These are phyloP conservation scores for Phialemonium atrogriseum DNA, from an alignment of 2,329 filamentous ascomycete genomes.

Conservation along the genomic window DNA sequence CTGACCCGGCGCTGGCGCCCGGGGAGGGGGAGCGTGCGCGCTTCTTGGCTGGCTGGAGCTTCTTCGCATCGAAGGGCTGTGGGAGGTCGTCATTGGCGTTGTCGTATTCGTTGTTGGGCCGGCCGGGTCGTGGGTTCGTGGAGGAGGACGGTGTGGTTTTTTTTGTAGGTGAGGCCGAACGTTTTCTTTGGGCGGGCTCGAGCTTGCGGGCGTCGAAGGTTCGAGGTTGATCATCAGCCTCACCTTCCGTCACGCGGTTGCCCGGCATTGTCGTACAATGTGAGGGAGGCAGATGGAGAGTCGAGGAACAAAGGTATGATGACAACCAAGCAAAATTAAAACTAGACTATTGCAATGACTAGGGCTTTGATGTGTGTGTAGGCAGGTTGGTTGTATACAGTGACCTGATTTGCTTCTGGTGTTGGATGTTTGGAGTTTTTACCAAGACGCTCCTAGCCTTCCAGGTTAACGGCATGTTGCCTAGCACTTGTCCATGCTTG, in stretches of 20 bases:
- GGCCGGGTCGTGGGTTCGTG: conserved; percentile 3
- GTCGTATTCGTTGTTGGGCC: conserved; percentile 12
- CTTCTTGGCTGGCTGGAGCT: conserved; percentile 50
- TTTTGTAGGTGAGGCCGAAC: too few relatives aligned
- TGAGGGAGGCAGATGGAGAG: conserved; percentile 5
- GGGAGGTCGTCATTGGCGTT: conserved; percentile 37
- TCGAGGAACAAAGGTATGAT: not conserved
- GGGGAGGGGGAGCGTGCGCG: conserved; percentile 46
- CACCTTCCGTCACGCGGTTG: conserved; percentile 6
- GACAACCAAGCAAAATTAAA: too few relatives aligned
- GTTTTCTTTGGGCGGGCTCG: conserved; percentile 46
- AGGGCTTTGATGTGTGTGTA: too few relatives aligned
- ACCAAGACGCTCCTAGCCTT: too few relatives aligned
- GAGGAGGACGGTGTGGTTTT: not conserved
- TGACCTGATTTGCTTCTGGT: too few relatives aligned
- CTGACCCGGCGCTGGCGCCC: conserved; percentile 8
- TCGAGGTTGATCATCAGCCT: conserved; percentile 26
- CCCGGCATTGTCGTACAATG: conserved; percentile 22
- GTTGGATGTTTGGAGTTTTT: too few relatives aligned
- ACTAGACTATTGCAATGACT: too few relatives aligned
- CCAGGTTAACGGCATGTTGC: too few relatives aligned
- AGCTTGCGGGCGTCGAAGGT: conserved; percentile 50
- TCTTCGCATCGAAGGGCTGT: conserved; percentile 52
- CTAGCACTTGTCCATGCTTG: too few relatives aligned
- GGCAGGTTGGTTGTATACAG: too few relatives aligned